These are phyloP conservation scores for Carallia brachiata DNA, from an alignment of 345 rosid genomes.

Conservation along the genomic window DNA sequence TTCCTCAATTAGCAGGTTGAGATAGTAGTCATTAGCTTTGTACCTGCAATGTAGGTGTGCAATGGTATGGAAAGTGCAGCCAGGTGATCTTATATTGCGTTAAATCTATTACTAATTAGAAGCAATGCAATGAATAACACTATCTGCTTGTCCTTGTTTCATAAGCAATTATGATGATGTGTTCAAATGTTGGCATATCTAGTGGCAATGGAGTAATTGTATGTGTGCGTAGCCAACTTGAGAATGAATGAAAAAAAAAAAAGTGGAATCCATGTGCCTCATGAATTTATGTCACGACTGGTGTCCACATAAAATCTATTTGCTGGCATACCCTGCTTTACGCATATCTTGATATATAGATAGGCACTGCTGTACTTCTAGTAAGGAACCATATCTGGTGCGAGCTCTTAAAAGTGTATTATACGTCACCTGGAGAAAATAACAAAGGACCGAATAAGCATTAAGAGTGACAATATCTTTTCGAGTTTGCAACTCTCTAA, in stretches of 20 bases:
- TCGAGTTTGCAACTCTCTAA: neutral
- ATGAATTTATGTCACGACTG: too few species aligned
- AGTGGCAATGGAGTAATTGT: neutral
- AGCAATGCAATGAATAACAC: neutral
- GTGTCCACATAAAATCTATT: too few species aligned
- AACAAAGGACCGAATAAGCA: neutral
- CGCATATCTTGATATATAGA: conserved; percentile 88
- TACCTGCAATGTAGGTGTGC: conserved; percentile 48
- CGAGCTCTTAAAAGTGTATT: conserved; percentile 79
- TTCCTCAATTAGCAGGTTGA: conserved; percentile 82
- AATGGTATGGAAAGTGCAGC: neutral
- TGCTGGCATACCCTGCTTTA: conserved; percentile 69
- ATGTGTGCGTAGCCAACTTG: neutral
- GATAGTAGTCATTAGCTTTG: conserved; percentile 73
- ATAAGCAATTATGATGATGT: neutral
- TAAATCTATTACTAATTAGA: neutral
- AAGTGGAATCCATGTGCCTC: too few species aligned
- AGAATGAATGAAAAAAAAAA: neutral
- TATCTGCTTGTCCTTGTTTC: neutral
- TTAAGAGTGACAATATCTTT: neutral
- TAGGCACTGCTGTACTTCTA: conserved; percentile 83
- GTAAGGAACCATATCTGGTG: conserved; percentile 72
- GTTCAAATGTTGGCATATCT: neutral
- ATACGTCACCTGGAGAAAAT: conserved; percentile 71
- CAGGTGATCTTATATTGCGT: neutral